Evolutionary conservation across 768 basidiomycete genomes (phyloP), one percentile per base, ranked within the genome.

Genomic region (Gautieria morchelliformis): DNA sequence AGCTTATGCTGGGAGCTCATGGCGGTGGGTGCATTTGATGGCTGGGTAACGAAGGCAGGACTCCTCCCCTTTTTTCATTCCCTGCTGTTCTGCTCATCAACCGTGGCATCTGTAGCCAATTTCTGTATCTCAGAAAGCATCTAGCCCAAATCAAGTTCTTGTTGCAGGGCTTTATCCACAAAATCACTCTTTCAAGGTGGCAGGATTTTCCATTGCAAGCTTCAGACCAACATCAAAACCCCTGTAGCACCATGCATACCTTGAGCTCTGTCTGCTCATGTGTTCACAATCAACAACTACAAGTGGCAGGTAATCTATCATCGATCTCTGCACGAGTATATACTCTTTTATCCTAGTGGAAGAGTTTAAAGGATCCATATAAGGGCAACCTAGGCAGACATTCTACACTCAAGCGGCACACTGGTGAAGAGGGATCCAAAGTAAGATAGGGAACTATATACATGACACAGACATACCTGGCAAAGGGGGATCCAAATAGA

Each of bases 101-200:
- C 46, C 48, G 39, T 44, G 14, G 41, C 56, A 9, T 17, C 27
- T 12, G 9, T 19, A 86, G 81, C 78, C 80, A 2, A 66, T 82
- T 22, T 63, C 70, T 2, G 73, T 83, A 0, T 72, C 78, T 0
- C 62, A 68, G 11, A 59, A 68, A 8, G 74, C 81, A 1, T 66
- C 78, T 1, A 80, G 86, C 52, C 76, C 82, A 1, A 74, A 78
- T 40, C 70, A 77, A 4, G 80, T 77, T 4, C 70, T 88, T 5
- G 71, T 88, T 10, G 83, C 85, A 5, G 89, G 87, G 10, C 72
- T 81, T 44, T 75, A 81, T 1, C 84, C 83, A n/a, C 60, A 68
- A 4, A 76, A 82, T 53, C 55, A 59, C 17, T 73, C 66, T 27
- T 85, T 81, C 42, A 22, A 51, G 35, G 48, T 46, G 35, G 30